Conservation (phyloP, 176 grass and related monocot species). For the Cenchrus fungigraminus region DNA sequence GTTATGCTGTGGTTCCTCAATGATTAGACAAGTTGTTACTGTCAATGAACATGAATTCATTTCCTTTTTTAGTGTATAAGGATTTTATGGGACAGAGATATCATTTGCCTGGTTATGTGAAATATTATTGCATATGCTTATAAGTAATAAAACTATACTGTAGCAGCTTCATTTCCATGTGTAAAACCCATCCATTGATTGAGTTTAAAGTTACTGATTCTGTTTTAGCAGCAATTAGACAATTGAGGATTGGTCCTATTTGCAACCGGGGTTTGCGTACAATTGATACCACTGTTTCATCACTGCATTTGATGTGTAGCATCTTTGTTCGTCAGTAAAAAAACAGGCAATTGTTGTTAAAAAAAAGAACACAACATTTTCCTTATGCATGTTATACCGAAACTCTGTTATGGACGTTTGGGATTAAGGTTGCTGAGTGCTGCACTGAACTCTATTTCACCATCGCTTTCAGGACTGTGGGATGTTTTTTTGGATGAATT, state of each 20-base stretch:
- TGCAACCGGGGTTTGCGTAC: neutral
- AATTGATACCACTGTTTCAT: neutral
- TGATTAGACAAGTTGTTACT: neutral
- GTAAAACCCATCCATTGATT: neutral
- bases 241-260: neutral
- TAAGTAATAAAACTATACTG: neutral
- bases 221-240: neutral
- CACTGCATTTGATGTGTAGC: neutral
- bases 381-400: neutral
- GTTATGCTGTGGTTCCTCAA: neutral
- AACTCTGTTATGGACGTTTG: neutral
- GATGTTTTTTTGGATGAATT: neutral
- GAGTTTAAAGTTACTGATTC: neutral
- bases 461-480: slow-evolving; percentile 37
- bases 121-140: slow-evolving; percentile 6
- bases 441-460: slow-evolving; percentile 12
- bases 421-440: slow-evolving; percentile 1
- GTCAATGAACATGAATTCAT: neutral
- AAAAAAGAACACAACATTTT: neutral
- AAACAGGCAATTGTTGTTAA: neutral
- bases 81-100: neutral
- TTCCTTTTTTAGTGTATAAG: neutral
- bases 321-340: neutral
- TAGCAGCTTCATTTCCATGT: neutral
- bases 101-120: neutral